These are phyloP conservation scores for Thamnidium elegans DNA, from an alignment of 192 early-diverging fungal genomes.

Conservation along the genomic window DNA sequence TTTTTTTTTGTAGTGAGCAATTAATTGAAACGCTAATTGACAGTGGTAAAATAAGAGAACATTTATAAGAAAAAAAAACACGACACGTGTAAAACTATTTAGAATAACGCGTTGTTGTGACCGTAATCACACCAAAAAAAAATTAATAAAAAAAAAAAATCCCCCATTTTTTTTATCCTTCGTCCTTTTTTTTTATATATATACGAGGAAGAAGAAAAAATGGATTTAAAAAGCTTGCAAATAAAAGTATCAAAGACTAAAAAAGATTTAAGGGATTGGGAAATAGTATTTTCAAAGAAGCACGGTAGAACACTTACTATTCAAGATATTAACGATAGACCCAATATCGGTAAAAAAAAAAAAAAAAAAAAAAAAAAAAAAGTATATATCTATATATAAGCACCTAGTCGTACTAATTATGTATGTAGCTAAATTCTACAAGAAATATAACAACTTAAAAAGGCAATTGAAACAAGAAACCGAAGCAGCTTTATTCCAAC, in stretches of 20 bases:
- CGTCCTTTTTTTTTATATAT: neutral
- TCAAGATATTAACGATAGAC: neutral
- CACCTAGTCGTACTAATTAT: too few relatives aligned
- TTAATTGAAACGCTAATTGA: constrained; percentile 34
- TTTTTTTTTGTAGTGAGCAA: constrained; percentile 20
- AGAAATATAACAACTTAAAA: constrained; percentile 5
- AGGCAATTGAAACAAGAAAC: neutral
- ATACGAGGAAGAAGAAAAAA: neutral
- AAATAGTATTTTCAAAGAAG: neutral
- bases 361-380: too few relatives aligned
- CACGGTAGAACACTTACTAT: neutral
- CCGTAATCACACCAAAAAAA: too few relatives aligned
- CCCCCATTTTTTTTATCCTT: too few relatives aligned
- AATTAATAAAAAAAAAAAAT: too few relatives aligned
- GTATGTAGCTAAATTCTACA: neutral
- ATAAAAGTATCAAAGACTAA: neutral
- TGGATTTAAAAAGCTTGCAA: neutral
- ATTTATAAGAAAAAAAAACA: constrained; percentile 8
- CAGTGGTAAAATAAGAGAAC: constrained; percentile 22
- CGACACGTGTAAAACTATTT: constrained; percentile 8
- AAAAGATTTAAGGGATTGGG: neutral
- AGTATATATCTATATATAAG: too few relatives aligned
- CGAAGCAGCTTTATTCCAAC: neutral
- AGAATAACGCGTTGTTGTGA: too few relatives aligned
- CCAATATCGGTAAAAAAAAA: neutral